These are phyloP conservation scores for Stachybotrys chartarum DNA, from an alignment of 2,329 filamentous ascomycete species.

Conservation along the genomic window DNA sequence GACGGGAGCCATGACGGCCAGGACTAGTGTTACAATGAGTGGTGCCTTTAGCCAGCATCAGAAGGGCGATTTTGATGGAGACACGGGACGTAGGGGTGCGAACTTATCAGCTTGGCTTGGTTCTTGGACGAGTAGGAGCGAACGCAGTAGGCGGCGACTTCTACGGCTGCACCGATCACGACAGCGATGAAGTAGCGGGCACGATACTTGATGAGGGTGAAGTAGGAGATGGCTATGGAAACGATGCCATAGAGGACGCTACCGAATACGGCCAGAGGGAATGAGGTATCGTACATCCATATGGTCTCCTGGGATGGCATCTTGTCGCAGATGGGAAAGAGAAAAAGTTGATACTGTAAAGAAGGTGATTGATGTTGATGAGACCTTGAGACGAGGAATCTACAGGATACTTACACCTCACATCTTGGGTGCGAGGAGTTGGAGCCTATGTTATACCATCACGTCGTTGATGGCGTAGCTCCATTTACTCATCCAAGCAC, in stretches of 20 bases:
- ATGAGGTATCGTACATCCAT: constrained; percentile 37
- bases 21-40: constrained; percentile 29
- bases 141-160: constrained; percentile 33
- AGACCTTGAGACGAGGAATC: no score
- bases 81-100: neutral
- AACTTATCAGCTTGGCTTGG: constrained; percentile 23
- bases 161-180: constrained; percentile 31
- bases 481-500: neutral
- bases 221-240: constrained; percentile 27
- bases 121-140: constrained; percentile 28
- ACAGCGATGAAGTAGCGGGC: constrained; percentile 35
- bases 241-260: constrained; percentile 31
- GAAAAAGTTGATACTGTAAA: no score
- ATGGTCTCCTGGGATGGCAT: constrained; percentile 13
- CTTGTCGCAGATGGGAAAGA: neutral
- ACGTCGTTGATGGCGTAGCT: neutral
- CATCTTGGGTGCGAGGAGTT: no score
- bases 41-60: constrained; percentile 14
- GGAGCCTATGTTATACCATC: neutral
- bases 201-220: constrained; percentile 32
- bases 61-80: neutral
- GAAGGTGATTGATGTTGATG: no score
- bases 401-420: no score
- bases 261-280: constrained; percentile 32
- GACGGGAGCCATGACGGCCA: constrained; percentile 41